Evolutionary conservation across 176 grass and related monocot genomes (phyloP).

Genomic region (Microstegium vimineum): DNA sequence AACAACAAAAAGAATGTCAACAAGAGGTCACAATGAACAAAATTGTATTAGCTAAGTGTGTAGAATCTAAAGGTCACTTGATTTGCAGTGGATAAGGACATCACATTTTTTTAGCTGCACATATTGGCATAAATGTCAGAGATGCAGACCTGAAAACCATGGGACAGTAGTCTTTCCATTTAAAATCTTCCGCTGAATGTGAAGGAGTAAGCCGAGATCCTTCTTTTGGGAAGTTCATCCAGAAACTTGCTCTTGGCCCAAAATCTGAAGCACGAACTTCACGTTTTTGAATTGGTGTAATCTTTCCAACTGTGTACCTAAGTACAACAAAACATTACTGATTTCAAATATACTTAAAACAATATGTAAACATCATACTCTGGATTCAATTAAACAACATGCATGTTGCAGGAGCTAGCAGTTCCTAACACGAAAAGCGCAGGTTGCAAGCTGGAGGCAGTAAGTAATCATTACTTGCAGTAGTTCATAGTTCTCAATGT

Average conservation of each 20-base stretch:
- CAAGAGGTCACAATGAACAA: background rate
- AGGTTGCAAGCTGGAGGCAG: background rate
- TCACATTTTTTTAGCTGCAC: background rate
- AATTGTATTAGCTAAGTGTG: background rate
- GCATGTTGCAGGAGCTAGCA: background rate
- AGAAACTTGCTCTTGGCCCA: slow-evolving; percentile 90
- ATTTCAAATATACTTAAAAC: background rate
- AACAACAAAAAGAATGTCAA: background rate
- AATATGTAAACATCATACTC: background rate
- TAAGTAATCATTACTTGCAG: background rate
- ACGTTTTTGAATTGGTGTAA: slow-evolving; percentile 92
- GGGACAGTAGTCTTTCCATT: slow-evolving; percentile 99
- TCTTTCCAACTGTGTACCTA: slow-evolving; percentile 99
- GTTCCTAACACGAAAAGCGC: background rate
- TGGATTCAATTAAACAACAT: background rate
- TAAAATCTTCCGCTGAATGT: slow-evolving; percentile 88
- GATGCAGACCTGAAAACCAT: slow-evolving; percentile 93
- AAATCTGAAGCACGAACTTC: slow-evolving; percentile 96
- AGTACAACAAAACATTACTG: background rate
- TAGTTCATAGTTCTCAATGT: background rate
- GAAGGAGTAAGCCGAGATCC: slow-evolving; percentile 94
- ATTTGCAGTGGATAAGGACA: slow-evolving; percentile 7
- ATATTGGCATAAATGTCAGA: background rate
- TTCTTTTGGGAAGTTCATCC: slow-evolving; percentile 95
- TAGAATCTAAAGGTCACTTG: background rate